Conservation (phyloP, 2,329 filamentous ascomycete genomes). For the Aspergillus cejpii region DNA sequence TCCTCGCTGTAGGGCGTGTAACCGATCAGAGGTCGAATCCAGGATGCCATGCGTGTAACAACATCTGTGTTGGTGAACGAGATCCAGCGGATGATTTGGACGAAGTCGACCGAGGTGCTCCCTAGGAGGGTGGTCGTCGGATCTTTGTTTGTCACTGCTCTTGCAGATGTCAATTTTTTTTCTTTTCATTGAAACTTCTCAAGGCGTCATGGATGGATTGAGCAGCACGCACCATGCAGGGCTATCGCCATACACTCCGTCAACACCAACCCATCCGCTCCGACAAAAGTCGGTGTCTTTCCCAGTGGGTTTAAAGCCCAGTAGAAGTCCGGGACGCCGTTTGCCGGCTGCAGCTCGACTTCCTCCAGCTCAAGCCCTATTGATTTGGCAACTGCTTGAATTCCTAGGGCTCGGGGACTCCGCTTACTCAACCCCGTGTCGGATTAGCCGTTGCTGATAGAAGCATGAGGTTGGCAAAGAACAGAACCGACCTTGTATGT, state of each 20-base stretch:
- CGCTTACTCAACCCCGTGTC: too few species aligned
- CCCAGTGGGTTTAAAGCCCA: neutral
- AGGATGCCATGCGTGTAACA: neutral
- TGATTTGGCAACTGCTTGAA: neutral
- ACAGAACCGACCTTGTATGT: neutral
- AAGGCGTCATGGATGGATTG: neutral
- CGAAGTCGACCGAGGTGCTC: neutral
- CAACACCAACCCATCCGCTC: neutral
- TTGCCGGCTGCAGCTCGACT: neutral
- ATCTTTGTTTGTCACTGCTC: neutral
- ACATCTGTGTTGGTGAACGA: neutral
- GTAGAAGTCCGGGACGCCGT: neutral
- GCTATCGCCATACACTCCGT: slow-evolving; percentile 1
- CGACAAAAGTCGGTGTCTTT: neutral
- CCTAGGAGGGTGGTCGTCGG: neutral
- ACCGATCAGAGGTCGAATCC: neutral
- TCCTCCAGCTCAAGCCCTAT: neutral
- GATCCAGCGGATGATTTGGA: neutral
- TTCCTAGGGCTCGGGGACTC: neutral
- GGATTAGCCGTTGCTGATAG: neutral
- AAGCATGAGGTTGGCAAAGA: neutral
- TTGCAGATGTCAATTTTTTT: too few species aligned
- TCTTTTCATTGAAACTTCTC: too few species aligned
- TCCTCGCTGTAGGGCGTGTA: neutral
- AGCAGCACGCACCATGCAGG: neutral